Evolutionary conservation across 257 asterid genomes (phyloP).

Genomic region (Vinca minor): DNA sequence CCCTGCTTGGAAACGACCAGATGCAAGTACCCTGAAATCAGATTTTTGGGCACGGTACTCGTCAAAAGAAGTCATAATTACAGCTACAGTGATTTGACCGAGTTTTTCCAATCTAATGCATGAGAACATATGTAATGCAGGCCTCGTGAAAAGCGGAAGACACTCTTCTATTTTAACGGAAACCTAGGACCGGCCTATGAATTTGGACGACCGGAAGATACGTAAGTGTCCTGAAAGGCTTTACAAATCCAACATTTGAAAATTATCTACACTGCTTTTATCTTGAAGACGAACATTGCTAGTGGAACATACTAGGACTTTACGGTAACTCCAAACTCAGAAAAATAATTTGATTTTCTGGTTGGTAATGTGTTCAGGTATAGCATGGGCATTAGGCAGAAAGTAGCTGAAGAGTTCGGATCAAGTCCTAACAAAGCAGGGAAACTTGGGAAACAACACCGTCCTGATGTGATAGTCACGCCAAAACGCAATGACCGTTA

Average conservation of each 20-base stretch:
- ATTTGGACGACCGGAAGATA: slow-evolving; percentile 83
- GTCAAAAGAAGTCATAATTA: neutral
- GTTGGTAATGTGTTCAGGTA: slow-evolving; percentile 44
- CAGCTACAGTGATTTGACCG: slow-evolving; percentile 8
- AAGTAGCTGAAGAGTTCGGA: slow-evolving; percentile 85
- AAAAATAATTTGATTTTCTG: neutral
- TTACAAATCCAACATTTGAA: slow-evolving; percentile 10
- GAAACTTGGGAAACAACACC: slow-evolving; percentile 77
- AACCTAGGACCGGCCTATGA: slow-evolving; percentile 86
- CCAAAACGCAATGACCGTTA: slow-evolving; percentile 58
- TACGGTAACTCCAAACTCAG: neutral
- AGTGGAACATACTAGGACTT: neutral
- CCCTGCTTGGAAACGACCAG: slow-evolving; percentile 93
- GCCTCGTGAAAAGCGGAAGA: slow-evolving; percentile 66
- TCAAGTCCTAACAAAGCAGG: slow-evolving; percentile 79
- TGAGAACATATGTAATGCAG: slow-evolving; percentile 35
- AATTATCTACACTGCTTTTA: slow-evolving; percentile 8
- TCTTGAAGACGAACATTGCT: neutral
- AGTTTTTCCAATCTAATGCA: slow-evolving; percentile 1
- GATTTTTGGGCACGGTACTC: slow-evolving; percentile 69
- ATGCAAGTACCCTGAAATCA: slow-evolving; percentile 44
- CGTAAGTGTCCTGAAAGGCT: slow-evolving; percentile 47
- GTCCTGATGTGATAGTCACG: slow-evolving; percentile 73
- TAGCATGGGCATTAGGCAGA: slow-evolving; percentile 99
- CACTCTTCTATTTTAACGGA: slow-evolving; percentile 85